phyloP scores from a whole-genome alignment of 176 grass and related monocot genomes.

The Themeda triandra region DNA sequence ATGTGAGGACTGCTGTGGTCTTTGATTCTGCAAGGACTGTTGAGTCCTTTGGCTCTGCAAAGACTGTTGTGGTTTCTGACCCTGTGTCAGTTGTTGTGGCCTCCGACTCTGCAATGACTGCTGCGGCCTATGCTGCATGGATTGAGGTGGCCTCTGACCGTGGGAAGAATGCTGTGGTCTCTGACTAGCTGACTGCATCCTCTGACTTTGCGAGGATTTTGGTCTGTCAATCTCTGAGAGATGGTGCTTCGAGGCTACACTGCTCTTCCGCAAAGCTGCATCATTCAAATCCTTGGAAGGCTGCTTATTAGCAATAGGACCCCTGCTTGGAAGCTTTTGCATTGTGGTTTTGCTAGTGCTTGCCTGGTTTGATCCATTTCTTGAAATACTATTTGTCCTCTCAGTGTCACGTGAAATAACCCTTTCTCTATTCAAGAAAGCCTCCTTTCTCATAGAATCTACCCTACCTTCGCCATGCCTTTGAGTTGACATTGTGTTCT shows the following conservation, averaged over 20 bases:
- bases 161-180: slow-evolving; percentile 33
- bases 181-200: slow-evolving; percentile 31
- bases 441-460: slow-evolving; percentile 41
- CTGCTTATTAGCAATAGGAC: slow-evolving; percentile 36
- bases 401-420: slow-evolving; percentile 30
- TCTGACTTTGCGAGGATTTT: slow-evolving; percentile 39
- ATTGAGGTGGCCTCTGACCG: slow-evolving; percentile 33
- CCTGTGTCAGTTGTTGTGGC: slow-evolving; percentile 4
- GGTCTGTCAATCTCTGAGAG: slow-evolving; percentile 22
- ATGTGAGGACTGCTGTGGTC: slow-evolving; percentile 33
- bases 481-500: slow-evolving; percentile 41
- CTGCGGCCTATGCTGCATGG: neutral
- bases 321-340: slow-evolving; percentile 42
- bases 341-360: slow-evolving; percentile 35
- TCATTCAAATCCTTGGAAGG: slow-evolving; percentile 49
- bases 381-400: slow-evolving; percentile 30
- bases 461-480: slow-evolving; percentile 32
- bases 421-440: slow-evolving; percentile 23
- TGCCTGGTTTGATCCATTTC: slow-evolving; percentile 43
- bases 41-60: slow-evolving; percentile 16
- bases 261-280: slow-evolving; percentile 31
- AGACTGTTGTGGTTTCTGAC: neutral
- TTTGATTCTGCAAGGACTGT: slow-evolving; percentile 25
- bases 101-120: slow-evolving; percentile 20
- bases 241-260: slow-evolving; percentile 27